Base-by-base conservation (phyloP, 371 early-diverging fungal species). In the Rhizomucor miehei region DNA sequence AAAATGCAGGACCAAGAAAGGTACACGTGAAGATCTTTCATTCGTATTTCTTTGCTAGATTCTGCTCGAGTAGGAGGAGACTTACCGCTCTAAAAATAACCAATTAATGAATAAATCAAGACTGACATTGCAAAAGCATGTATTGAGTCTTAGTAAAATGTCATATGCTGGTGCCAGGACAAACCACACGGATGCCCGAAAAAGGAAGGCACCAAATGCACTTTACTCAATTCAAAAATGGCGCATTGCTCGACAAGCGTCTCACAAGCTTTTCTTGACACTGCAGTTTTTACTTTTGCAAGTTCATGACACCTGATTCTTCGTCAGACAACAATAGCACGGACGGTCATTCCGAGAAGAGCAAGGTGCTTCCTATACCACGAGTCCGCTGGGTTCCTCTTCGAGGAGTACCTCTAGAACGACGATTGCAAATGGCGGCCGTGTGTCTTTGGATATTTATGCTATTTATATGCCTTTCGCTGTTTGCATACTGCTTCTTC, bases 351-450 rank as follows among this genome's bases (percentile, higher is more conserved):
- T 29, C 29, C 8, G 19, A 41, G 41, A 11, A 12, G 41, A 19
- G 11, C 16, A 41, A 41, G 41, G 41, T 12, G 14, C 41, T 16
- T 41, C 41, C 3, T 16, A 20, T 16, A 11, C 37, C 44, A 1
- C 50, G 60, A 49, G 71, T 81, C 4, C 66, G 73, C 25, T 84
- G 84, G 75, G 88, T 81, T 1, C 91, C 91, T 5, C 51, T 90
- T n/a, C 65, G 71, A 20, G 70, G 71, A 38, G 79, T 90, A 13
- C 93, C 93, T 0, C 61, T 90, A 44, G 74, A 77, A 46, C 77
- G 93, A 43, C 75, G 93, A 41, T 61, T 84, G 14, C 90, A 93
- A 55, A 93, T 87, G 25, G 71, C 79, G 0, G 81, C 84, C 3
- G 79, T 89, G 6, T 60, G 82, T 8, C 39, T 73, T 34, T 90